Evolutionary conservation across 139 green algal genomes (phyloP), one percentile per base, ranked within the genome.

Genomic region (Chlorella ohadii): DNA sequence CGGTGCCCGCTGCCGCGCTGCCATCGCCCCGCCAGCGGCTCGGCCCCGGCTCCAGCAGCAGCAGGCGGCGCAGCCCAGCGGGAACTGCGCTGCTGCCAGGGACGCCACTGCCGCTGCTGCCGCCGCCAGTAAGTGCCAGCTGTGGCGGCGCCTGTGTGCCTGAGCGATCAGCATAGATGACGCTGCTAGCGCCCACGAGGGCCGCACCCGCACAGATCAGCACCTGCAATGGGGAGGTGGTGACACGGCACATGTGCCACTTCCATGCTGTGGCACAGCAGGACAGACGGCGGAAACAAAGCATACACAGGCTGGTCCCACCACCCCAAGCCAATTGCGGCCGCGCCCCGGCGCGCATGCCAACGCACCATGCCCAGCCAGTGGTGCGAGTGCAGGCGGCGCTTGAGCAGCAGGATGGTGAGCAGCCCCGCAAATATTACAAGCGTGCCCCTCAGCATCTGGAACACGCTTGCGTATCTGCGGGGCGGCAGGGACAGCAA

Each of bases 361-460:
- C 51, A 2, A 22, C 51, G 51, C 51, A 59, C 51, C 51, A 59
- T 59, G 51, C 92, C 93, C 51, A 95, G 75, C 92, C 92, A 98
- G 89, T 98, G 92, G 78, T 97, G 94, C 9, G 88, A 78, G 85
- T 92, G 92, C 47, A 98, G 89, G 12, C 74, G 77, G 27, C 94
- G 90, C 36, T 92, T 85, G 55, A 98, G 86, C 56, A 97, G 81
- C n/a, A 90, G 16, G 28, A 97, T 86, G 4, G 95, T 98, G 86
- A 97, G 92, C 57, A 94, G 59, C 47, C 94, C 95, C 0, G 94
- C 91, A 85, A 93, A 97, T n/a, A 97, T 78, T 41, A 97, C 95
- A 65, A 98, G 80, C 36, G 93, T 97, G 22, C 94, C 95, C 9
- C 95, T 89, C 56, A 98, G 90, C 95, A 98, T 98, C 89, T 98